Evolutionary conservation across 768 basidiomycete species (phyloP).

Genomic region (Melanogaster broomeanus): DNA sequence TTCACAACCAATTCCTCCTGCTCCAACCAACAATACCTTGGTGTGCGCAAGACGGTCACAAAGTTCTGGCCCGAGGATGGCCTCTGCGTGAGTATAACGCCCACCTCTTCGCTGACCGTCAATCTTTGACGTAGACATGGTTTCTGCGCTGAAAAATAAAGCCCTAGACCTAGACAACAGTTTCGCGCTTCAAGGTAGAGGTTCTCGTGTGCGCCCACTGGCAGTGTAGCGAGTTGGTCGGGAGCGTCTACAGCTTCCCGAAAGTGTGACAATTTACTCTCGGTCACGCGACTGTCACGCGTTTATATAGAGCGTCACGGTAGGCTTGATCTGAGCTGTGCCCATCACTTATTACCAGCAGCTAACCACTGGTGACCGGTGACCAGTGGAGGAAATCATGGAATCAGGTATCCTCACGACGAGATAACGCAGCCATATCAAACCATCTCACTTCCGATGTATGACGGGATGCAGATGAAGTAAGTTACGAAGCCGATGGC

Average conservation of each 20-base stretch:
- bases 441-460: too few species aligned
- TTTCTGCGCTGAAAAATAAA: not conserved
- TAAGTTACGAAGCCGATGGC: too few species aligned
- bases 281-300: constrained; percentile 33
- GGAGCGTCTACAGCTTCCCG: not conserved
- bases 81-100: constrained; percentile 64
- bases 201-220: not conserved
- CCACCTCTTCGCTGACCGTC: constrained; percentile 14
- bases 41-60: constrained; percentile 59
- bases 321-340: too few species aligned
- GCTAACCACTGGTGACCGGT: too few species aligned
- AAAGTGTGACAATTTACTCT: constrained; percentile 1
- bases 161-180: not conserved
- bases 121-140: constrained; percentile 7
- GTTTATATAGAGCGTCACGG: too few species aligned
- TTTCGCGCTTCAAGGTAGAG: not conserved
- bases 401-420: too few species aligned
- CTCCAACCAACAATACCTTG: constrained; percentile 87
- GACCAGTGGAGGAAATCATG: too few species aligned
- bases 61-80: constrained; percentile 79
- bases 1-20: constrained; percentile 97
- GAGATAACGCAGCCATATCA: too few species aligned
- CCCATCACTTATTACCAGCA: too few species aligned
- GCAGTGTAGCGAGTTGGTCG: not conserved
- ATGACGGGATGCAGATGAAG: too few species aligned